Evolutionary conservation across 257 asterid species (phyloP).

Genomic region (Solanum sejunctum): DNA sequence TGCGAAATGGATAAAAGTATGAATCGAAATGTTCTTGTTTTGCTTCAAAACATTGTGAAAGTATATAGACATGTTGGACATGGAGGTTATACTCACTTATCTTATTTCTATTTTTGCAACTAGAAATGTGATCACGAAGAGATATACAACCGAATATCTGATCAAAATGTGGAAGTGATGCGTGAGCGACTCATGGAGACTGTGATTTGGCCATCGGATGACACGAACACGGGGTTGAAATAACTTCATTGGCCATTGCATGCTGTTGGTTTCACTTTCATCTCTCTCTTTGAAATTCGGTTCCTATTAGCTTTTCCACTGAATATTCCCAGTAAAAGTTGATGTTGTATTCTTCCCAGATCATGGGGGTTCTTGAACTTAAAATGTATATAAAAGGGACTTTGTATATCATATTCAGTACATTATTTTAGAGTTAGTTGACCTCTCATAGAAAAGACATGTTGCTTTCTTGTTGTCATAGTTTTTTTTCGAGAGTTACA

Average conservation of each 20-base stretch:
- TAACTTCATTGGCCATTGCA: not conserved
- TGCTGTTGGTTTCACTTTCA: not conserved
- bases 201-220: conserved; percentile 74
- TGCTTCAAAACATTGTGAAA: not conserved
- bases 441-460: not conserved
- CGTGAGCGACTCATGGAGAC: conserved; percentile 78
- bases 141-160: conserved; percentile 68
- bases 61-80: not conserved
- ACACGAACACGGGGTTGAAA: conserved; percentile 48
- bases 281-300: not conserved
- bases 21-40: not conserved
- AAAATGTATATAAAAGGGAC: not conserved
- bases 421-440: not conserved
- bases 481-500: too few relatives aligned
- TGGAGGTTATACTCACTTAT: not conserved
- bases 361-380: not conserved
- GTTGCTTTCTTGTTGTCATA: too few relatives aligned
- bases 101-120: not conserved
- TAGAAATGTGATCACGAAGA: conserved; percentile 81
- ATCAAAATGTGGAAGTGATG: conserved; percentile 75
- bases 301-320: not conserved
- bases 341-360: not conserved
- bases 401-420: not conserved
- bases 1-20: conserved; percentile 78
- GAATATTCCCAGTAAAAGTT: not conserved